Percentiles rank a stretch among this genome's conserved stretches.
phyloP scores from a whole-genome alignment of 345 rosid species.

The Populus euphratica region DNA sequence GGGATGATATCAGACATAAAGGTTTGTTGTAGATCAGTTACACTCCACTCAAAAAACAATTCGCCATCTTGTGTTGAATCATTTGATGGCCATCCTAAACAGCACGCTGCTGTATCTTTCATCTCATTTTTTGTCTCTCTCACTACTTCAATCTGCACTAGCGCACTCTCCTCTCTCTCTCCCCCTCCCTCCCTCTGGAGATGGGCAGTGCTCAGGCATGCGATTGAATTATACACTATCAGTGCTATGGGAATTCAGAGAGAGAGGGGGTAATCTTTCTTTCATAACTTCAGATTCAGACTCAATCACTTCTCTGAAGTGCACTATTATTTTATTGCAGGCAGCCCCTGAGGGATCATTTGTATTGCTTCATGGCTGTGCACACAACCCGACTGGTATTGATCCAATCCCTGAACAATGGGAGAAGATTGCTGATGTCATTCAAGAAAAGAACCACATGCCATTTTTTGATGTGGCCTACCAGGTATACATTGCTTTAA shows the following conservation, averaged over 20 bases:
- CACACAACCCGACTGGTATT: slow-evolving; percentile 98
- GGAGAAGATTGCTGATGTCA: slow-evolving; percentile 80
- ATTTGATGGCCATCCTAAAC: not conserved
- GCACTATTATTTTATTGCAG: slow-evolving; percentile 33
- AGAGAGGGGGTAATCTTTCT: not conserved
- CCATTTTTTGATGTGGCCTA: slow-evolving; percentile 97
- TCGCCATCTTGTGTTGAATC: not conserved
- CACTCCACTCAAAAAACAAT: not conserved
- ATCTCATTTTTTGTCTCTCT: not conserved
- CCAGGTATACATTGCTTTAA: slow-evolving; percentile 51
- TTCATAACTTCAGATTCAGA: not conserved
- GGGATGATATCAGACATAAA: slow-evolving; percentile 93
- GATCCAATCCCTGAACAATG: slow-evolving; percentile 96
- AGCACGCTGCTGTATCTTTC: not conserved
- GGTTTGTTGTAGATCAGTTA: slow-evolving; percentile 37
- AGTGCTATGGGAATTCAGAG: not conserved
- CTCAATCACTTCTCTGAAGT: slow-evolving; percentile 4
- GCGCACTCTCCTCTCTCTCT: not conserved
- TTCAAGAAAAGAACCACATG: slow-evolving; percentile 89
- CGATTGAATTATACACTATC: not conserved
- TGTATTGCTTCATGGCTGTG: slow-evolving; percentile 96
- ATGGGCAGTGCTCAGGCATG: not conserved
- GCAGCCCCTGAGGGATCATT: slow-evolving; percentile 93
- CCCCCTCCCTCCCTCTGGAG: not conserved
- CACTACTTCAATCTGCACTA: not conserved